phyloP scores from a whole-genome alignment of 2,329 filamentous ascomycete genomes.

The Dryadomyces quercivorus region DNA sequence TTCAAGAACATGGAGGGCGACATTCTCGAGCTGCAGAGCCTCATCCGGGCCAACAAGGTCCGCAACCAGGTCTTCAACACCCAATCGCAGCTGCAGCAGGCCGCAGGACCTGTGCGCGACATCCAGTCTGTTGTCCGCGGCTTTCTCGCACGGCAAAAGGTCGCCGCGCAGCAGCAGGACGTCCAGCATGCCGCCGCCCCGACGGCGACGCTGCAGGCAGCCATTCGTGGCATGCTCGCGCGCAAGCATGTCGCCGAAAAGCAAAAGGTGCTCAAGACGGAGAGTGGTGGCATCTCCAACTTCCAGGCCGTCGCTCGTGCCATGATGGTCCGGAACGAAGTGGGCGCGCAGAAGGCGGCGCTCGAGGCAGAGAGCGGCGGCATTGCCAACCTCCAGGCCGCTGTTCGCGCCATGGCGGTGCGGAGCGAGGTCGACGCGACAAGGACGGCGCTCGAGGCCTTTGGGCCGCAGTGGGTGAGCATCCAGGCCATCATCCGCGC shows the following conservation, averaged over 20 bases:
- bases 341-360: slow-evolving; percentile 33
- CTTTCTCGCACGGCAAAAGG: slow-evolving; percentile 33
- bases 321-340: slow-evolving; percentile 42
- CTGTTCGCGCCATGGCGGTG: slow-evolving; percentile 48
- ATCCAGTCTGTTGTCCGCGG: slow-evolving; percentile 51
- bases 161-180: slow-evolving; percentile 43
- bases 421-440: slow-evolving; percentile 41
- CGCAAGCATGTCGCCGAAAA: slow-evolving; percentile 44
- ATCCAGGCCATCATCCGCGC: slow-evolving; percentile 38
- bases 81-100: slow-evolving; percentile 47
- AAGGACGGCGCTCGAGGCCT: slow-evolving; percentile 36
- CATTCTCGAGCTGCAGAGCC: slow-evolving; percentile 69
- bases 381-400: slow-evolving; percentile 51
- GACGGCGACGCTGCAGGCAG: slow-evolving; percentile 51
- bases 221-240: slow-evolving; percentile 53
- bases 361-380: slow-evolving; percentile 38
- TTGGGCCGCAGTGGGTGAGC: slow-evolving; percentile 36
- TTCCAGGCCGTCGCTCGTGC: slow-evolving; percentile 59
- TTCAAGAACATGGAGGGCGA: slow-evolving; percentile 61
- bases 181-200: slow-evolving; percentile 37
- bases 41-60: slow-evolving; percentile 58
- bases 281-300: slow-evolving; percentile 36
- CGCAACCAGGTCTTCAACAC: slow-evolving; percentile 44
- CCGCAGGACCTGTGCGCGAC: slow-evolving; percentile 49
- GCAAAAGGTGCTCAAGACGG: slow-evolving; percentile 35